Base-by-base conservation (phyloP, 2,329 filamentous ascomycete genomes). In the Chrysosporium keratinophilum region DNA sequence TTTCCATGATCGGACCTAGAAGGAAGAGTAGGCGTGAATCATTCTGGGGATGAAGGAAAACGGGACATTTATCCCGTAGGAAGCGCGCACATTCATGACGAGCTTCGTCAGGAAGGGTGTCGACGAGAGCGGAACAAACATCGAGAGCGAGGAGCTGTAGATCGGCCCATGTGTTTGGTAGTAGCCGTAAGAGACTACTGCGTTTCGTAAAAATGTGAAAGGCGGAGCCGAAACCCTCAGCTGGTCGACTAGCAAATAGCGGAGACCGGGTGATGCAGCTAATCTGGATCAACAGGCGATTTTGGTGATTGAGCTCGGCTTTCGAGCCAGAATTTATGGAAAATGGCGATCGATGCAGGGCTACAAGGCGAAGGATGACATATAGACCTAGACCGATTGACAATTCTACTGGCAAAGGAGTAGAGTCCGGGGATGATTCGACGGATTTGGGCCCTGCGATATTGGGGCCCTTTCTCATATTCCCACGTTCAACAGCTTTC, bases 61-160 rank as follows among this genome's bases (percentile, higher is more conserved):
- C 64, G 0, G 70, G 67, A 35, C 67, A 71, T 55, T 67, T 68
- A 40, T 75, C 74, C 51, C 65, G 70, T 33, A 75, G 61, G 39
- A 72, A 69, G 17, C 69, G 68, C 11, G 64, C 65, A 52, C 71
- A 73, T 49, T 73, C 67, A 14, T 69, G 61, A 11, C 71, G 69
- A 20, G 67, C 64, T 48, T 75, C 72, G 39, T 75, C 71, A 14
- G 70, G 66, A 51, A 75, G 67, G 14, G 67, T 65, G 54, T 76
- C 74, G 31, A 72, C 65, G 3, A 75, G 62, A 10, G 69, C 68
- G 9, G 71, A 68, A 10, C 72, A 71, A 12, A 74, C 70, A 55
- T 76, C 73, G 12, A 74, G 62, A 11, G 71, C 67, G 40, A 73
- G 68, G 5, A 68, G 67, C 54, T 70, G 69, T 12, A 71, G 59